Percentiles rank a stretch among this genome's conserved stretches.
Conservation (phyloP, 371 early-diverging fungal species). For the Rhizopus arrhizus region DNA sequence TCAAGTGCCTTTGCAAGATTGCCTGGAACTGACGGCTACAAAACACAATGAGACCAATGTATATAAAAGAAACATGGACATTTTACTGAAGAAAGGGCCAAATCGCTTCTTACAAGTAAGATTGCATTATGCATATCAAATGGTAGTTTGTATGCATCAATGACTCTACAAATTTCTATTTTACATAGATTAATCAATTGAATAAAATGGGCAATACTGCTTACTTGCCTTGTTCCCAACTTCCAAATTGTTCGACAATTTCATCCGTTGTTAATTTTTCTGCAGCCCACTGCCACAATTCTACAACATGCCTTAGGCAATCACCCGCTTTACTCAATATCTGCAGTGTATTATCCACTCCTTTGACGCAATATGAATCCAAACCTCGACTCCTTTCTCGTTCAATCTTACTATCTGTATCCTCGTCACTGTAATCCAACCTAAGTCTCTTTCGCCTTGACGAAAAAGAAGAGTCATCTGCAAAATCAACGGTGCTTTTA, state of each 20-base stretch:
- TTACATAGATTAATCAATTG: background rate
- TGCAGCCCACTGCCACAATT: conserved; percentile 47
- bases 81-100: conserved; percentile 47
- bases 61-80: background rate
- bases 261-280: conserved; percentile 29
- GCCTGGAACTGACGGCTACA: conserved; percentile 46
- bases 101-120: conserved; percentile 42
- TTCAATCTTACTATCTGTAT: conserved; percentile 9
- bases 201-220: background rate
- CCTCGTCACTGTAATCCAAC: conserved; percentile 4
- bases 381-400: conserved; percentile 34
- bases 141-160: conserved; percentile 45
- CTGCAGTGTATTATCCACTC: conserved; percentile 46
- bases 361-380: conserved; percentile 44
- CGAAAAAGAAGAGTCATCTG: conserved; percentile 4
- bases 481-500: background rate
- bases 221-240: conserved; percentile 41
- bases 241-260: conserved; percentile 24
- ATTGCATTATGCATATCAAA: conserved; percentile 54
- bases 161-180: conserved; percentile 33
- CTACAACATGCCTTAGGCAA: conserved; percentile 43
- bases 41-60: background rate
- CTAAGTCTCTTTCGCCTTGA: conserved; percentile 10
- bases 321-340: conserved; percentile 45
- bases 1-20: conserved; percentile 49